Evolutionary conservation across 305 asterid genomes (phyloP), one percentile per base, ranked within the genome.

Genomic region (Fraxinus latifolia): DNA sequence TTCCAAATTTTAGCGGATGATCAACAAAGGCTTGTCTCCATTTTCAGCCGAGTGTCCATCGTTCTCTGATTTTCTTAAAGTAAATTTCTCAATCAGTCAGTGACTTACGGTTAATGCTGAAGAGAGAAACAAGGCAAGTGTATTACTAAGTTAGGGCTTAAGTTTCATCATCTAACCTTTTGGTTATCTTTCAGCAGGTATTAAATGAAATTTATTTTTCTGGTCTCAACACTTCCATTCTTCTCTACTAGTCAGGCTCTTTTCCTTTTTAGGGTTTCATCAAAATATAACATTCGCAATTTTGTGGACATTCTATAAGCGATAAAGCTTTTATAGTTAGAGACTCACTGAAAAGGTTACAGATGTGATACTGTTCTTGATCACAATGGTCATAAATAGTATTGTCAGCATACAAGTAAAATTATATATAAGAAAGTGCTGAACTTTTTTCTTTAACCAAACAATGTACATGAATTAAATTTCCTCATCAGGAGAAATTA

Each of bases 21-120:
- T 60, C 36, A 67, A 67, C 74, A 67, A 67, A 67, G 74, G 37
- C 37, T 25, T 27, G 74, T 27, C 74, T 67, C 74, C 74, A 25
- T 67, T 67, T 65, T 65, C 36, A 12, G 34, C 15, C 17, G 36
- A 68, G 42, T 4, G 75, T 31, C 15, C 42, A 29, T 31, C 21
- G 0, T 68, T 68, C 37, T 68, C 23, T 68, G 39, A 68, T 68
- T 68, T 71, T 71, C 42, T 71, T 31, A 15, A 71, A 27, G 31
- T 68, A 14, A 27, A 70, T 15, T 31, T 32, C 76, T 31, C 44
- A 71, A 71, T 71, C 76, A 71, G 76, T 5, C 44, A 2, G 44
- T 71, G 76, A 71, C 12, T 31, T 71, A n/a, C 25, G 39, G 42
- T 68, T 68, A 32, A 71, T 17, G 76, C 42, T 32, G 44, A 71